Percentiles rank a stretch among this genome's conserved stretches.
phyloP scores from a whole-genome alignment of 768 basidiomycete species.

The Cubamyces lactineus region DNA sequence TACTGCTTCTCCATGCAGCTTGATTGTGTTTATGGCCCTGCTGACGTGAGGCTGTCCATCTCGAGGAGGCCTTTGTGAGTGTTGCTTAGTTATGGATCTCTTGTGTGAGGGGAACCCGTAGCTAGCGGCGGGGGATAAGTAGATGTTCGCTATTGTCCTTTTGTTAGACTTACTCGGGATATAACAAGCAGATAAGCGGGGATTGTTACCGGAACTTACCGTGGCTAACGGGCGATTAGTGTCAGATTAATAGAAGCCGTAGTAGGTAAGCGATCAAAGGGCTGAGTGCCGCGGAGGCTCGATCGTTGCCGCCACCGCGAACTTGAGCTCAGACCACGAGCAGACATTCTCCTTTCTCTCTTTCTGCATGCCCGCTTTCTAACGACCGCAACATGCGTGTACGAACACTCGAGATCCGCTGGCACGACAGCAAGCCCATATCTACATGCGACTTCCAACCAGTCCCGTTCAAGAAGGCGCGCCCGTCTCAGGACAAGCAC shows the following conservation, averaged over 20 bases:
- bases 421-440: conserved; percentile 96
- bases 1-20: too few relatives aligned
- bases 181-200: too few relatives aligned
- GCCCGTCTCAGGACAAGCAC: conserved; percentile 58
- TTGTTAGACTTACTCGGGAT: too few relatives aligned
- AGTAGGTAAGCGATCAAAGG: not conserved
- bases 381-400: conserved; percentile 63
- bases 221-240: too few relatives aligned
- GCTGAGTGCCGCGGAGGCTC: not conserved
- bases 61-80: too few relatives aligned
- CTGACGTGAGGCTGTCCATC: too few relatives aligned
- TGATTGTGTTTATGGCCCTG: too few relatives aligned
- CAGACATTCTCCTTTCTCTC: not conserved
- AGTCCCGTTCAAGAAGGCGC: conserved; percentile 77
- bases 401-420: conserved; percentile 90
- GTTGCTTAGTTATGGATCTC: too few relatives aligned
- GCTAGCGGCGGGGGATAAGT: too few relatives aligned
- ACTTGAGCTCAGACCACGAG: not conserved
- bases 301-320: conserved; percentile 1
- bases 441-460: conserved; percentile 97
- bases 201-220: too few relatives aligned
- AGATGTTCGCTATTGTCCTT: too few relatives aligned
- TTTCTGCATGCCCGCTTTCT: not conserved
- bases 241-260: not conserved
- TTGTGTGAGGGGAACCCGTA: too few relatives aligned